Evolutionary conservation across 768 basidiomycete genomes (phyloP), one percentile per base, ranked within the genome.

Genomic region (Neoboletus brunneissimus): DNA sequence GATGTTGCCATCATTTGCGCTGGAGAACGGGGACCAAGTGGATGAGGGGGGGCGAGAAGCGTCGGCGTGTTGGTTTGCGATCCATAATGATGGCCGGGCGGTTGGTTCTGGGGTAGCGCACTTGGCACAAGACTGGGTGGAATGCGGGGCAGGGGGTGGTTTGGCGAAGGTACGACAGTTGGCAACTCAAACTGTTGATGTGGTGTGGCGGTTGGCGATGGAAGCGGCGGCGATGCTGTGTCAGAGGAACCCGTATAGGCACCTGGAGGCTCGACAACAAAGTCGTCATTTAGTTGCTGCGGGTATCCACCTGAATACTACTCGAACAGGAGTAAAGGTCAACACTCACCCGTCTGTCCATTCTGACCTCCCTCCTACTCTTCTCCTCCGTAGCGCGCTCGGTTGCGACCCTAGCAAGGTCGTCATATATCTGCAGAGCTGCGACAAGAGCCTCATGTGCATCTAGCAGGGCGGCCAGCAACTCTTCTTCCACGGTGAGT

Each of bases 401-500:
- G 35, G 78, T 67, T 15, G 80, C 90, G 18, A 92, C 77, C 22
- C 85, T 77, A 59, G 86, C 79, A 35, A 93, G 74, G 64, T 96
- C 92, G 12, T 93, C 88, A 62, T 93, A 86, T 64, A 89, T 82
- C 49, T 79, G 76, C 55, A 94, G 68, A 2, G 85, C 88, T 37
- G 82, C 85, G 3, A 86, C 58, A 25, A 95, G 77, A 44, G 85
- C 84, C 51, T 79, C 85, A 67, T 94, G 87, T 6, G 92, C 88
- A 20, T 76, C 82, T 20, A 96, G 78, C 56, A 95, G 73, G 15
- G 82, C 81, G 9, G 81, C 87, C 35, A 95, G 76, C 6, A 94
- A 79, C 61, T 84, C 76, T 67, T 94, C 91, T 69, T 94, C 91
- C 10, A 73, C 67, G 0, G 93, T 93, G 54, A 77, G 67, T 53